Conservation (phyloP, 2,329 filamentous ascomycete species). For the Penicillium oxalicum region DNA sequence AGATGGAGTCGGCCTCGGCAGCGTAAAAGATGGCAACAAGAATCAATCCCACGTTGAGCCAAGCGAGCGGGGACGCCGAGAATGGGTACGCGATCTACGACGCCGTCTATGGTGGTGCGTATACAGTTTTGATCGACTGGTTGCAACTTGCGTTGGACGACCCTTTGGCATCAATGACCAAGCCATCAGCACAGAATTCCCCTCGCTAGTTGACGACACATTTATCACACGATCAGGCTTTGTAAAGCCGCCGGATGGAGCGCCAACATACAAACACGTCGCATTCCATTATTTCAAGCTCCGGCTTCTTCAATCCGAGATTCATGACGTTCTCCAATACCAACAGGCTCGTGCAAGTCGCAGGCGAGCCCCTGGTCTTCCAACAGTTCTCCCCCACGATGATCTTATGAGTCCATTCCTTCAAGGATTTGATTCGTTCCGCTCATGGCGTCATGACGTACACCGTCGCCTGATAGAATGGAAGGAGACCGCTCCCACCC, state of each 20-base stretch:
- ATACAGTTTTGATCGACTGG: constrained; percentile 89
- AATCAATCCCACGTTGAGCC: constrained; percentile 40
- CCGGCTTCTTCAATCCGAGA: constrained; percentile 85
- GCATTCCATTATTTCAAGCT: constrained; percentile 89
- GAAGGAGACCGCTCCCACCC: constrained; percentile 75
- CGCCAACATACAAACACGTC: constrained; percentile 82
- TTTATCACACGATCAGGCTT: constrained; percentile 80
- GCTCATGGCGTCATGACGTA: constrained; percentile 82
- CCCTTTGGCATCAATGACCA: constrained; percentile 95
- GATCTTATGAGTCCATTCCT: constrained; percentile 80
- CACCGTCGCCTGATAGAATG: constrained; percentile 77
- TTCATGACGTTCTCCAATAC: constrained; percentile 86
- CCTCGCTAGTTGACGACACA: constrained; percentile 78
- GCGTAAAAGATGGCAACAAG: constrained; percentile 35
- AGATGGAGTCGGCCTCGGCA: constrained; percentile 65
- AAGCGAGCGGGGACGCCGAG: constrained; percentile 60
- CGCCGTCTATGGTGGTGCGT: constrained; percentile 94
- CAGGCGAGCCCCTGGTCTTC: constrained; percentile 56
- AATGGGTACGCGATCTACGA: constrained; percentile 81
- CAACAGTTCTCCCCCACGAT: constrained; percentile 69
- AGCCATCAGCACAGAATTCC: constrained; percentile 91
- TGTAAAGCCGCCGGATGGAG: constrained; percentile 52
- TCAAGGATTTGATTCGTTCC: constrained; percentile 74
- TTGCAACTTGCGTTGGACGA: constrained; percentile 86
- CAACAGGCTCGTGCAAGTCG: constrained; percentile 79